Evolutionary conservation across 371 early-diverging fungal species (phyloP), one percentile per base, ranked within the genome.

Genomic region (Batrachochytrium dendrobatidis): DNA sequence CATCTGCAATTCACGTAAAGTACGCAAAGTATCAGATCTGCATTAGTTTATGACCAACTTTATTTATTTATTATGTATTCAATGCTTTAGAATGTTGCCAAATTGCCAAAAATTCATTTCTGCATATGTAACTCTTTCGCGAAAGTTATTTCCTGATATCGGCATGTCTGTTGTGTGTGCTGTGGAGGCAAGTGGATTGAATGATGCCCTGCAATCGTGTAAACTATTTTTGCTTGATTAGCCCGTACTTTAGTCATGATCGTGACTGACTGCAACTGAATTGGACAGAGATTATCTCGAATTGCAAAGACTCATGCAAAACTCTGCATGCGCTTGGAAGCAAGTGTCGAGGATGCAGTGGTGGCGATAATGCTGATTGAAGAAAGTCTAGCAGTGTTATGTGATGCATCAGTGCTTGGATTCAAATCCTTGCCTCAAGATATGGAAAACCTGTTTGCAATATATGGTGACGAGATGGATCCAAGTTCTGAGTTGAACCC

Each of bases 401-500:
- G 8, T 18, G 64, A 62, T 12, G 44, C 56, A 1, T 68, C 68
- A 10, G 56, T 64, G 17, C 49, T 68, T 5, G 69, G 65, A 4
- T 68, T 64, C 39, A 53, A 22, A 10, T 55, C 65, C 8, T 31
- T 68, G 17, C 69, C 65, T 8, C 58, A 68, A 26, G 68, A 68
- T 51, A 64, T 60, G 52, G 65, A 64, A 49, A 57, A 65, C 26
- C 15, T 68, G 2, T 29, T 34, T 18, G 22, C 31, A 1, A 28
- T 68, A 22, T 63, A 30, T 32, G 61, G 61, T n/a, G n/a, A n/a
- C n/a, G n/a, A n/a, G n/a, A n/a, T n/a, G n/a, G n/a, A n/a, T n/a
- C n/a, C n/a, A n/a, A n/a, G n/a, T n/a, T n/a, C n/a, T n/a, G n/a
- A n/a, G n/a, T n/a, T n/a, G n/a, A n/a, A n/a, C n/a, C n/a, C n/a